These are phyloP conservation scores for Zychaea mexicana DNA, from an alignment of 371 early-diverging fungal species.

Conservation along the genomic window DNA sequence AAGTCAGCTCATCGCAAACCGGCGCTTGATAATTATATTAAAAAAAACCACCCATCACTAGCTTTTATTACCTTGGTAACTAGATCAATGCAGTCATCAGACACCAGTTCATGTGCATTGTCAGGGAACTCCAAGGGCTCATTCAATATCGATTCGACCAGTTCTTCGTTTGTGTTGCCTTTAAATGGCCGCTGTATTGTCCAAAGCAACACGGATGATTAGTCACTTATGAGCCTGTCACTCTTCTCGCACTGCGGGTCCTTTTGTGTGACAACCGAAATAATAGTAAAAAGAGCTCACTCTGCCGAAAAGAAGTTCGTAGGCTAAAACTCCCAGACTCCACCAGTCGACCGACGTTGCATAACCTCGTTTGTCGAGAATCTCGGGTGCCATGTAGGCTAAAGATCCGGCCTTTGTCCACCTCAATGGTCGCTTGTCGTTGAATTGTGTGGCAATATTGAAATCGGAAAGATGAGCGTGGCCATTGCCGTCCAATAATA, in stretches of 20 bases:
- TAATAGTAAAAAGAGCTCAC: conserved; percentile 29
- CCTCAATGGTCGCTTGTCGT: conserved; percentile 52
- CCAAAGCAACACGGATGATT: not conserved
- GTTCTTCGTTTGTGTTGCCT: conserved; percentile 32
- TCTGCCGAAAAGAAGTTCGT: conserved; percentile 79
- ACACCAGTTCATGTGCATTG: conserved; percentile 43
- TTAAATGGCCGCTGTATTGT: conserved; percentile 72
- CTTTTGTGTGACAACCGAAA: no score
- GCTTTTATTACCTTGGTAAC: conserved; percentile 42
- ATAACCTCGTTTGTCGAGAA: conserved; percentile 69
- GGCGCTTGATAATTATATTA: not conserved
- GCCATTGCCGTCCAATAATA: conserved; percentile 82
- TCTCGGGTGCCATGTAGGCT: conserved; percentile 81
- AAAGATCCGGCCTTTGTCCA: conserved; percentile 68
- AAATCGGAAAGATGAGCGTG: conserved; percentile 90
- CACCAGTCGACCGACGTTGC: conserved; percentile 82
- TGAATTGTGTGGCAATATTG: conserved; percentile 74
- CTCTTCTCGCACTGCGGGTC: no score
- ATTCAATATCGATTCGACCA: conserved; percentile 61
- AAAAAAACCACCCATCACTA: not conserved
- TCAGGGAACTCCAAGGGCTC: conserved; percentile 61
- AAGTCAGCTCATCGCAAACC: conserved; percentile 2
- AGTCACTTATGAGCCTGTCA: no score
- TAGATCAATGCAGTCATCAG: conserved; percentile 56
- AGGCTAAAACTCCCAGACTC: conserved; percentile 84